A percentile compares a stretch with the other conserved stretches of the same genome.
Conservation (phyloP, 164 flowering plant genomes). For the Houttuynia cordata region DNA sequence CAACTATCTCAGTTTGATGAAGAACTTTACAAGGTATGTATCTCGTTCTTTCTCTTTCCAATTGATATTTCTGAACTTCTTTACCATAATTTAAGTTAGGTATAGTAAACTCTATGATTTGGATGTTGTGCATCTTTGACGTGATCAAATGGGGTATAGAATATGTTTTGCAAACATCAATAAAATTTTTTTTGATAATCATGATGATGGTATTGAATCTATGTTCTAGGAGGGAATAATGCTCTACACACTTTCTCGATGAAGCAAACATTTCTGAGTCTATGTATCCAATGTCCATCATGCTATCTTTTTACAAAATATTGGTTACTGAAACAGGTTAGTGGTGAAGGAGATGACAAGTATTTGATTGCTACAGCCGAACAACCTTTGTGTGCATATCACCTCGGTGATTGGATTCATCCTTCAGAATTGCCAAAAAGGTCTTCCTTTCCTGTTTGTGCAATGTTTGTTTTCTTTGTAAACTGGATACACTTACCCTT, state of each 20-base stretch:
- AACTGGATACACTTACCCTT: neutral
- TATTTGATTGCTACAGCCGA: constrained; percentile 95
- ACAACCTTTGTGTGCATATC: constrained; percentile 95
- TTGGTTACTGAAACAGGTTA: constrained; percentile 38
- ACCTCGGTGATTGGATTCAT: constrained; percentile 90
- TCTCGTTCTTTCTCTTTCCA: neutral
- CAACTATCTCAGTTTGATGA: constrained; percentile 97
- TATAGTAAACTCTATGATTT: neutral
- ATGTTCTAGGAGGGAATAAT: no score
- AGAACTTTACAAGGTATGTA: constrained; percentile 90
- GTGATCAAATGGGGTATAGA: no score
- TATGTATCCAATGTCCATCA: no score
- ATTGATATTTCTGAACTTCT: neutral
- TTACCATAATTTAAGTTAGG: no score
- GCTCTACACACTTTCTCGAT: neutral
- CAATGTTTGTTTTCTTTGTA: neutral
- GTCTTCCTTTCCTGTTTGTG: constrained; percentile 16
- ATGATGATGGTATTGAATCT: no score
- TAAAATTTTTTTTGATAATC: no score
- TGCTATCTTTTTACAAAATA: no score
- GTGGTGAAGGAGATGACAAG: constrained; percentile 96
- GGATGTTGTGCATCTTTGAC: neutral
- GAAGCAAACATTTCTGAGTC: neutral
- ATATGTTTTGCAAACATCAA: no score
- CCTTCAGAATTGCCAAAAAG: constrained; percentile 79